Evolutionary conservation across 208 protist genomes (phyloP), one percentile per base, ranked within the genome.

Genomic region (Trypanosomatidae sp.): DNA sequence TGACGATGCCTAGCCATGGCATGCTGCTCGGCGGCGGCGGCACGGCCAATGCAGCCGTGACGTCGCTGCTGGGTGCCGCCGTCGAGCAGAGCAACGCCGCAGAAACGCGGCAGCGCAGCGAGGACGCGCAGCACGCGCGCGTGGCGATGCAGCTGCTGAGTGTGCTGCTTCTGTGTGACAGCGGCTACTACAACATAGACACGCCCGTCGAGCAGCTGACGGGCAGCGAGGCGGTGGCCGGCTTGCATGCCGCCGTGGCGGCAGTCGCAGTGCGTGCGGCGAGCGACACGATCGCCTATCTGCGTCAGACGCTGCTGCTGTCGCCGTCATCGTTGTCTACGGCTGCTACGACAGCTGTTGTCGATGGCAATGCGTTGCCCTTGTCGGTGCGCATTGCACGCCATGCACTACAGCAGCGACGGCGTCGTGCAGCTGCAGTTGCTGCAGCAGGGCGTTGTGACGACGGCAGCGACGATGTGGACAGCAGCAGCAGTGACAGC

Each of bases 261-360:
- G 33, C 39, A 33, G 37, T 87, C 33, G 64, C 71, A 15, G 32
- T 48, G 5, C 45, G 43, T 24, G 63, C 67, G 22, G 65, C 82
- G 8, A 48, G 53, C 8, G 73, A 67, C 45, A 59, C 72, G 33
- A 33, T 82, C 20, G 39, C 65, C 22, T 78, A 77, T 51, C 53
- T 88, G 20, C 62, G 59, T 25, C 23, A 40, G 25, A 37, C 35
- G 11, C 38, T 63, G 18, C 37, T 39, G 25, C 32, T 32, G n/a
- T n/a, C n/a, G n/a, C n/a, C n/a, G n/a, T n/a, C n/a, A n/a, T n/a
- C n/a, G n/a, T n/a, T n/a, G n/a, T n/a, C n/a, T n/a, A n/a, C n/a
- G n/a, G n/a, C n/a, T n/a, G n/a, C n/a, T n/a, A n/a, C n/a, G n/a
- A n/a, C n/a, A n/a, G n/a, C n/a, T n/a, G n/a, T n/a, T n/a, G n/a